Base-by-base conservation (phyloP, 2,329 filamentous ascomycete species). In the Paecilomyces fulvus region DNA sequence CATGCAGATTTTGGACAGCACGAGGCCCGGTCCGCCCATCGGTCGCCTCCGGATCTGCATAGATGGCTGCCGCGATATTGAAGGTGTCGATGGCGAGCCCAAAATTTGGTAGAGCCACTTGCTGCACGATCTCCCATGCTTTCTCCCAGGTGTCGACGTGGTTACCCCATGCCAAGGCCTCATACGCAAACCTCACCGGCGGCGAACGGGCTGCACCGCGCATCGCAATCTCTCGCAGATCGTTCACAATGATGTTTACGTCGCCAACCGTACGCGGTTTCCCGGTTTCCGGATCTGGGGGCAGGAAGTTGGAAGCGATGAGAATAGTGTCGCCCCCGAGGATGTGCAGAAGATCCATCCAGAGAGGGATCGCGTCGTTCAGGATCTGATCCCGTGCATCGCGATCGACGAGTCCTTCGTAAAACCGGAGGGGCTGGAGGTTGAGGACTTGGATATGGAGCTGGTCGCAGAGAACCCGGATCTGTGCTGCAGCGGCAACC, bases 61-160 rank as follows among this genome's bases (percentile, higher is more conserved):
- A 92, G 58, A 89, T 81, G 5, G 84, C 75, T 0, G 83, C 88
- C 0, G 87, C 82, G 58, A 92, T 87, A 70, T 92, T 89, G 74
- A 90, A 92, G 0, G 85, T 89, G 70, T 92, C 88, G 23, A 92
- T 77, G 66, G 87, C 90, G 46, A 90, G 75, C 7, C 88, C 88
- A 65, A 92, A 90, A 70, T 92, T 92, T 8, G 79, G 71, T 7
- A 86, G 72, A 68, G 89, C 77, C 28, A 91, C 87, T 2, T 73
- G 74, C 62, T 78, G 72, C 0, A 91, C 83, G 2, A 90, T 75
- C 6, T 85, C 81, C 85, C 86, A 92, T 61, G 81, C 83, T 10
- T 76, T 73, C 67, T 91, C 87, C 89, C 89, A 92, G 0, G 78
- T 84, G 66, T 89, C 79, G 57, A 85, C 76, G 54, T 83, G 79